phyloP scores from a whole-genome alignment of 2,329 filamentous ascomycete species.

The Catunica adiposa region DNA sequence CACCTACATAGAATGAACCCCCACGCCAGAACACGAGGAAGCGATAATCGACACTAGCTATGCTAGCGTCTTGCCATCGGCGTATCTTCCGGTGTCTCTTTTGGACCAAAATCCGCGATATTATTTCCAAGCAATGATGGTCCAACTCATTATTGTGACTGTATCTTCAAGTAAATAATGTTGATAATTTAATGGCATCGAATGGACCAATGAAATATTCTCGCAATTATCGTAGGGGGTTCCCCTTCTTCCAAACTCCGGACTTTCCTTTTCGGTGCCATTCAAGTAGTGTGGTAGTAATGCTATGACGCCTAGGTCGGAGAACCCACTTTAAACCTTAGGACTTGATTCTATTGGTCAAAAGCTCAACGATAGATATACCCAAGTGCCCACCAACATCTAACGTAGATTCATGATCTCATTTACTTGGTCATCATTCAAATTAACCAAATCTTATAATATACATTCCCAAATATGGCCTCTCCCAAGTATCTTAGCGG shows the following conservation, averaged over 20 bases:
- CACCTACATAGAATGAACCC: too few relatives aligned
- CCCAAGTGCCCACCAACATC: not conserved
- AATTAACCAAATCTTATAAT: not conserved
- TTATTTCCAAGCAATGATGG: too few relatives aligned
- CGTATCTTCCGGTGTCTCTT: too few relatives aligned
- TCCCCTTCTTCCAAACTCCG: not conserved
- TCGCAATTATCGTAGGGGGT: not conserved
- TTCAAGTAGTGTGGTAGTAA: not conserved
- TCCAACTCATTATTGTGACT: too few relatives aligned
- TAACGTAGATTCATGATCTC: not conserved
- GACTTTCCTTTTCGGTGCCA: not conserved
- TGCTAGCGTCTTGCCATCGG: too few relatives aligned
- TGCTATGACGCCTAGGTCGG: not conserved
- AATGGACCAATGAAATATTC: not conserved
- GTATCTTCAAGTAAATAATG: too few relatives aligned
- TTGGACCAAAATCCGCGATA: too few relatives aligned
- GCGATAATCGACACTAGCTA: too few relatives aligned
- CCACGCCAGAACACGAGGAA: too few relatives aligned
- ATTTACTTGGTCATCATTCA: not conserved
- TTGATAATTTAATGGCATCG: not conserved
- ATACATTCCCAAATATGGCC: slow-evolving; percentile 18
- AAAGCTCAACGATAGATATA: not conserved
- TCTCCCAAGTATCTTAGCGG: slow-evolving; percentile 57
- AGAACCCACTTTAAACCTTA: slow-evolving; percentile 1
- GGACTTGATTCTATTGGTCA: not conserved